Base-by-base conservation (phyloP, 169 alveolate species). In the Plasmodium chabaudi region DNA sequence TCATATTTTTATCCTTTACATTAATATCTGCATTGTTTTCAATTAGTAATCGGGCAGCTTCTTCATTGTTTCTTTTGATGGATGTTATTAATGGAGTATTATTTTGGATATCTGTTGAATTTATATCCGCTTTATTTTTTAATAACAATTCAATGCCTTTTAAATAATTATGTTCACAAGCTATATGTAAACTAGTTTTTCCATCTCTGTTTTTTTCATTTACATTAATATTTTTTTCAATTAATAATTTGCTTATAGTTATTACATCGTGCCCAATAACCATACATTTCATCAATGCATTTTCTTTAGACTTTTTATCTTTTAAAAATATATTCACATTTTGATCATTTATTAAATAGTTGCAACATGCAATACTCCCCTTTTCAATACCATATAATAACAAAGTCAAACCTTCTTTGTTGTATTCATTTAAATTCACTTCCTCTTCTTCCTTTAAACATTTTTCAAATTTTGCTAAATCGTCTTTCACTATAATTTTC, bases 261-360 rank as follows among this genome's bases (percentile, higher is more conserved):
- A 86, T 57, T 87, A 70, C 69, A 21, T 71, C 74, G 47, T 86
- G 17, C 9, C 91, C 91, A 23, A 60, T 59, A n/a, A 17, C 39
- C 87, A 86, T 86, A 25, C 87, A 46, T 72, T 86, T 86, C 91
- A 86, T 86, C 57, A 86, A 47, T 19, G 91, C 91, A 70, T 86
- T 86, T 51, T 86, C 91, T 15, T 69, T 60, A 9, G 44, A 47
- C 39, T 86, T 86, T 59, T 70, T 86, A 71, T 86, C 91, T 86
- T 70, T 56, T 70, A 86, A 65, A 86, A 69, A 70, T 13, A 86
- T 59, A 69, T 86, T 61, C 4, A 86, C 91, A 23, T 70, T 86
- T 23, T 19, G 15, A 46, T 86, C 87, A 69, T 61, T 60, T 49
- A 86, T 63, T 44, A 86, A 72, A 64, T 63, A 86, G 9, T 57